A percentile compares a stretch with the other conserved stretches of the same genome.
These are phyloP conservation scores for Tephrocybe sp. DNA, from an alignment of 768 basidiomycete genomes.

Conservation along the genomic window DNA sequence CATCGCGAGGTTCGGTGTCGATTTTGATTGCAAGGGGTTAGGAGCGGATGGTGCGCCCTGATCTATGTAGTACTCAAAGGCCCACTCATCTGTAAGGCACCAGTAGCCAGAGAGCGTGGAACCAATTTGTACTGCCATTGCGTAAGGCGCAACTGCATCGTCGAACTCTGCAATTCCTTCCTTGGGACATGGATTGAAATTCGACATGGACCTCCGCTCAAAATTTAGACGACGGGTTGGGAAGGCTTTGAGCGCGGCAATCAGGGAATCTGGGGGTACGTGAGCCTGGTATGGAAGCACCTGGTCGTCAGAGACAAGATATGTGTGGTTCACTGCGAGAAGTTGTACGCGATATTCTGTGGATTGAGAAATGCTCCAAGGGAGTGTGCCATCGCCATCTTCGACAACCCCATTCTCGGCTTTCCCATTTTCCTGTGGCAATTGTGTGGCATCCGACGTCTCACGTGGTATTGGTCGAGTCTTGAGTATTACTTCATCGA, in stretches of 20 bases:
- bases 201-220: constrained; percentile 34
- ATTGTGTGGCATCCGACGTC: constrained; percentile 1
- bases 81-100: constrained; percentile 75
- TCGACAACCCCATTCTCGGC: constrained; percentile 24
- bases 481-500: constrained; percentile 57
- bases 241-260: constrained; percentile 46
- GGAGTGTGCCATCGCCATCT: constrained; percentile 22
- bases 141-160: constrained; percentile 61
- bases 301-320: constrained; percentile 50
- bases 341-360: constrained; percentile 68
- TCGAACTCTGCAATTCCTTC: constrained; percentile 36
- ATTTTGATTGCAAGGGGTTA: constrained; percentile 14
- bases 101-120: constrained; percentile 62
- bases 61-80: constrained; percentile 52
- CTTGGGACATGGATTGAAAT: constrained; percentile 54
- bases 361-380: constrained; percentile 65
- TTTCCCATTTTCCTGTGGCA: constrained; percentile 8
- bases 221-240: constrained; percentile 45
- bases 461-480: constrained; percentile 36
- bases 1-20: constrained; percentile 12
- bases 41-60: constrained; percentile 14
- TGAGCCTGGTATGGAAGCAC: constrained; percentile 80
- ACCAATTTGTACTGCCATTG: constrained; percentile 72
- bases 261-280: constrained; percentile 50
- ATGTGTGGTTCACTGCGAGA: constrained; percentile 53